Evolutionary conservation across 108 stramenopile genomes (phyloP).

Genomic region (Fragilaria radians): DNA sequence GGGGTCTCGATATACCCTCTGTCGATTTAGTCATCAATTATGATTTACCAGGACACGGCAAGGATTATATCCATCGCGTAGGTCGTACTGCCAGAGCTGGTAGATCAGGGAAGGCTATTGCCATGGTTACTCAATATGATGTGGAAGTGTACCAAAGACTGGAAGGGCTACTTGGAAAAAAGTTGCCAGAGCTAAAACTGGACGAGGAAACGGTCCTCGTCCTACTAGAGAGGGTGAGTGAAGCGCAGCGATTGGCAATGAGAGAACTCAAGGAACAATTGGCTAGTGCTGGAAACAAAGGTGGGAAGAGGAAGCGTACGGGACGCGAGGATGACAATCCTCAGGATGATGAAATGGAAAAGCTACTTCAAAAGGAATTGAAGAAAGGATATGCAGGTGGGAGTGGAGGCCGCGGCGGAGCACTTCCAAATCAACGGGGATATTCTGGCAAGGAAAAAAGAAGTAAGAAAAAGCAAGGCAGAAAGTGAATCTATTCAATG

Average conservation of each 20-base stretch:
- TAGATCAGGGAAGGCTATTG: slow-evolving; percentile 90
- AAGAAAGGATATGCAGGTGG: slow-evolving; percentile 57
- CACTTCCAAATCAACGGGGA: slow-evolving; percentile 49
- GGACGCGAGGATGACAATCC: slow-evolving; percentile 38
- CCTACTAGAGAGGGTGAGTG: slow-evolving; percentile 90
- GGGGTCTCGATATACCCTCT: slow-evolving; percentile 93
- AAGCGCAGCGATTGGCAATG: slow-evolving; percentile 91
- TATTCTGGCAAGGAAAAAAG: slow-evolving; percentile 2
- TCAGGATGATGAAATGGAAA: slow-evolving; percentile 49
- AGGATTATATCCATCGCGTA: slow-evolving; percentile 98
- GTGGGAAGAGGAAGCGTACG: slow-evolving; percentile 26
- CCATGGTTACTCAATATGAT: slow-evolving; percentile 99
- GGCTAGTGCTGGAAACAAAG: slow-evolving; percentile 32
- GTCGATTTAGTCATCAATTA: slow-evolving; percentile 97
- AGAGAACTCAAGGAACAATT: slow-evolving; percentile 86
- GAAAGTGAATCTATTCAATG: neutral
- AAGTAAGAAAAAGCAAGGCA: neutral
- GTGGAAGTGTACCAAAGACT: slow-evolving; percentile 96
- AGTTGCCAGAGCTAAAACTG: slow-evolving; percentile 78
- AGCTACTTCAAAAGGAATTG: slow-evolving; percentile 38
- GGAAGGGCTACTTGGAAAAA: slow-evolving; percentile 86
- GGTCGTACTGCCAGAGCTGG: slow-evolving; percentile 97
- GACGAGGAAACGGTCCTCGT: slow-evolving; percentile 91
- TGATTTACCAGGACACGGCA: slow-evolving; percentile 93
- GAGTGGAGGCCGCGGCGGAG: slow-evolving; percentile 48